phyloP scores from a whole-genome alignment of 2,329 filamentous ascomycete genomes.

The Diplodia scrobiculata region DNA sequence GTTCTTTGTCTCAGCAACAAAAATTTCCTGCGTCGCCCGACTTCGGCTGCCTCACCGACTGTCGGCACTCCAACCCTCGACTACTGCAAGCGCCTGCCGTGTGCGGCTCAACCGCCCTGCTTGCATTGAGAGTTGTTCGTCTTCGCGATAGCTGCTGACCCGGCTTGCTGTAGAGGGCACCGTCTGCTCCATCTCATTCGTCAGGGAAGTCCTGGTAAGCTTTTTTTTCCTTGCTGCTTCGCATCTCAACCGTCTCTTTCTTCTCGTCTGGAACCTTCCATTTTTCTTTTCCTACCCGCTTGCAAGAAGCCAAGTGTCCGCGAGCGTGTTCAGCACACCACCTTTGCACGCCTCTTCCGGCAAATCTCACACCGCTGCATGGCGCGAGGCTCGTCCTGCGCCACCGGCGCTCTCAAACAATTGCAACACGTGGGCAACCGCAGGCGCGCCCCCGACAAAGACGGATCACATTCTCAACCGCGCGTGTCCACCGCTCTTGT shows the following conservation, averaged over 20 bases:
- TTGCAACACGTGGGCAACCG: neutral
- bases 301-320: neutral
- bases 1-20: slow-evolving; percentile 34
- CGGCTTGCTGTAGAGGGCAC: slow-evolving; percentile 65
- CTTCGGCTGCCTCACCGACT: slow-evolving; percentile 21
- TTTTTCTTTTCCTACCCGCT: slow-evolving; percentile 30
- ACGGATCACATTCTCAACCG: neutral
- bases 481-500: neutral
- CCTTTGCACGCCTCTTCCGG: slow-evolving; percentile 2
- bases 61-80: neutral
- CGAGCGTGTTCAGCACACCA: slow-evolving; percentile 13
- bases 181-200: slow-evolving; percentile 80
- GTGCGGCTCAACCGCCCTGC: slow-evolving; percentile 26
- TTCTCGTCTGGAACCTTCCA: slow-evolving; percentile 30
- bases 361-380: slow-evolving; percentile 6
- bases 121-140: slow-evolving; percentile 7
- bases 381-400: neutral
- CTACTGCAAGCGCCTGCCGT: slow-evolving; percentile 18
- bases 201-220: slow-evolving; percentile 79
- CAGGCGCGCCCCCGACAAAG: neutral
- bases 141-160: slow-evolving; percentile 32
- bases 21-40: slow-evolving; percentile 18
- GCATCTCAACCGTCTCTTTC: slow-evolving; percentile 31
- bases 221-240: slow-evolving; percentile 30
- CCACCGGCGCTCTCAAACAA: neutral